Percentiles rank a stretch among this genome's conserved stretches.
Conservation (phyloP, 306 rosid species). For the Alnus rubra region DNA sequence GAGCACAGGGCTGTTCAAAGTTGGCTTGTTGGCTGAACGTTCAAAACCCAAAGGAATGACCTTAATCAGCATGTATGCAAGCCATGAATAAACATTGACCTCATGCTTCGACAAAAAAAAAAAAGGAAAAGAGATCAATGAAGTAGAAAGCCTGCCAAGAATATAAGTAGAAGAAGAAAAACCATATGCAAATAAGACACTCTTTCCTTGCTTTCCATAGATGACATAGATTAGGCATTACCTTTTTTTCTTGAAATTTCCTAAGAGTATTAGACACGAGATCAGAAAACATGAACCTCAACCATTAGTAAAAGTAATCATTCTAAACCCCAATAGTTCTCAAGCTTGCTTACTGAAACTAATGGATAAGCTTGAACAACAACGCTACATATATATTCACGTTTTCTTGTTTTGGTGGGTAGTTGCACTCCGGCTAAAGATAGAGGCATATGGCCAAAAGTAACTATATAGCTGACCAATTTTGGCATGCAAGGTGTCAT, state of each 20-base stretch:
- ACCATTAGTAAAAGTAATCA: neutral
- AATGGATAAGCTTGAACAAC: neutral
- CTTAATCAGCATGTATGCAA: neutral
- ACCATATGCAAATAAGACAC: neutral
- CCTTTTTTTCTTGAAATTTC: neutral
- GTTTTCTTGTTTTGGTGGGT: neutral
- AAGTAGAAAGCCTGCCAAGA: neutral
- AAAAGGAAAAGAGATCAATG: neutral
- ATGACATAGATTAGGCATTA: neutral
- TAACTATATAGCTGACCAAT: neutral
- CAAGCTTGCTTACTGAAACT: neutral
- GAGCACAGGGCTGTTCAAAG: neutral
- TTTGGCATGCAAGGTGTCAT: neutral
- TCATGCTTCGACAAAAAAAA: neutral
- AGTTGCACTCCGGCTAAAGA: neutral
- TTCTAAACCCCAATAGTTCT: neutral
- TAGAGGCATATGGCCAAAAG: neutral
- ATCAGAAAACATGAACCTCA: neutral
- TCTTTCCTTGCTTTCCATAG: neutral
- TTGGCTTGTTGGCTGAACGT: neutral
- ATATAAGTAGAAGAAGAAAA: neutral
- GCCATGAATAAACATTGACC: neutral
- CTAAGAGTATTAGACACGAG: neutral
- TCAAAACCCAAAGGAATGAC: neutral
- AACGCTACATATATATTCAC: neutral